Base-by-base conservation (phyloP, 73 alveolate species). In the Uronychia binucleata region DNA sequence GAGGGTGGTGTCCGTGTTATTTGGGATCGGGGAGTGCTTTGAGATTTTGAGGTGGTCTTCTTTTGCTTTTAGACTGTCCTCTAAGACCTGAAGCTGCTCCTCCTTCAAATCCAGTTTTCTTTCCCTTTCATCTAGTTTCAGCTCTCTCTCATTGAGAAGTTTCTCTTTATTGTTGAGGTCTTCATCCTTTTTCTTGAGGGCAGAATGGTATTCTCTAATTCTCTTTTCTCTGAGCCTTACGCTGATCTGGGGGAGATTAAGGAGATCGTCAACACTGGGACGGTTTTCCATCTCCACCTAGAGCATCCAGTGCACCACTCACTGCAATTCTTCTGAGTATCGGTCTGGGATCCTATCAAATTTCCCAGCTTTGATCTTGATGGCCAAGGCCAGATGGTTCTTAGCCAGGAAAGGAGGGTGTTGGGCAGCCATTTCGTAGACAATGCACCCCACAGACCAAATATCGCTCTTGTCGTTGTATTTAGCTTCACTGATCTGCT, bases 401-500 rank as follows among this genome's bases (percentile, higher is more conserved):
- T 94, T 93, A 0, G 99, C 99, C 77, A 86, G 92, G 87, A 97
- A 97, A 34, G 99, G 98, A 26, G 99, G 99, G 35, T 90, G 89
- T 28, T 95, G 90, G 19, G 98, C 95, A 13, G 99, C 95, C 79
- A 96, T 77, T 95, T 96, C 99, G 87, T 97, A 96, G 32, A 97
- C 80, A 79, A 97, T 92, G 74, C 99, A 97, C 30, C 99, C 99
- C 57, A 95, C 87, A 67, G 99, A 95, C 98, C 98, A 96, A n/a
- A 97, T 97, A 88, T 97, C 99, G 77, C 98, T 94, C 78, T 96
- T 93, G 74, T 97, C 99, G 88, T 96, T 96, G 88, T 97, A 97
- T 83, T 82, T 92, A 59, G 87, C 82, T 79, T 94, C 99, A 84
- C 90, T 96, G 0, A 97, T 97, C 93, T 96, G 95, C 86, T 96